Base-by-base conservation (phyloP, 768 basidiomycete species). In the Lactarius quietus region DNA sequence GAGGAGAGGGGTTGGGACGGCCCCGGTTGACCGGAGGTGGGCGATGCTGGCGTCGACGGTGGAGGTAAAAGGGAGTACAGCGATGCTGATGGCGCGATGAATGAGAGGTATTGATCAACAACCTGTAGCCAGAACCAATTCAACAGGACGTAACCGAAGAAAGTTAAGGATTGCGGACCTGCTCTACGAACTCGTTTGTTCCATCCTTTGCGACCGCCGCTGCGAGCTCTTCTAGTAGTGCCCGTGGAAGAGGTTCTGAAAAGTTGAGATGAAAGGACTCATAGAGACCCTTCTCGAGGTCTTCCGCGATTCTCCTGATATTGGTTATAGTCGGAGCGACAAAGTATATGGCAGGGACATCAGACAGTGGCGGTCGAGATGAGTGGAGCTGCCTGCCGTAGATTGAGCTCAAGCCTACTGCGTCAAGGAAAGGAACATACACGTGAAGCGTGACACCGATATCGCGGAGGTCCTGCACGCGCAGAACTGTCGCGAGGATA, bases 381-480 rank as follows among this genome's bases (percentile, higher is more conserved):
- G 94, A 87, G 74, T 98, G 95, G 6, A 98, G 78, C 80, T 98
- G 97, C 68, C 95, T 98, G 68, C 55, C 59, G 38, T n/a, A n/a
- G 43, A 59, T 39, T 9, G 52, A 45, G 43, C 26, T 9, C 36
- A 41, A 53, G 36, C 6, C 17, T n/a, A 45, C 51, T 69, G 57
- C 23, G 53, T n/a, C 51, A 45, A 28, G 64, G 33, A 29, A 61
- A 33, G 41, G 43, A 3, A 79, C 93, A 71, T 80, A 98, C 95
- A 98, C 94, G 78, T 99, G 97, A 64, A 99, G 82, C 10, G 97
- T 99, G 48, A 99, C 95, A 36, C 97, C 97, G 57, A 93, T 92
- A 72, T 98, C 96, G 62, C 97, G 84, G 67, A 99, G 81, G 78
- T 98, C 97, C 76, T 98, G 95, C 8, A 99, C 97, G 61, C 95